These are phyloP conservation scores for Syncephalastrum sp. DNA, from an alignment of 371 early-diverging fungal species.

Conservation along the genomic window DNA sequence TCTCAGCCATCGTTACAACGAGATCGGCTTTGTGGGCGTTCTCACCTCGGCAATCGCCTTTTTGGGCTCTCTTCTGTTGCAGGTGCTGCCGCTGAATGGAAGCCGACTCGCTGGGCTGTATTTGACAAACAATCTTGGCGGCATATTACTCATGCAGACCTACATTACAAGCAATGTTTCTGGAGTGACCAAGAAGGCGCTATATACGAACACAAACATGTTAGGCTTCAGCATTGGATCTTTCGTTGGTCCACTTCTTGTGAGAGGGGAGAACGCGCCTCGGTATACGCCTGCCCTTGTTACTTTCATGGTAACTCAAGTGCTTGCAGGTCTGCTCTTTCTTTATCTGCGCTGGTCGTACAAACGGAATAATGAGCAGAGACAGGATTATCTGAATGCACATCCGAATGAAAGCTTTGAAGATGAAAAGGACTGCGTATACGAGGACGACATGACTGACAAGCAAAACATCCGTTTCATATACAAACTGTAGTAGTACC, in stretches of 20 bases:
- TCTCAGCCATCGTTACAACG: background rate
- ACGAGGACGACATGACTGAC: conserved; percentile 13
- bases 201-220: conserved; percentile 21
- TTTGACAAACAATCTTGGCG: conserved; percentile 5
- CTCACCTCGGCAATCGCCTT: background rate
- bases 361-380: conserved; percentile 8
- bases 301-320: no score
- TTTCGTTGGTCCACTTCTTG: conserved; percentile 30
- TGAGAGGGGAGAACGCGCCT: conserved; percentile 14
- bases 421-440: conserved; percentile 14
- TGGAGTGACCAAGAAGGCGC: conserved; percentile 31
- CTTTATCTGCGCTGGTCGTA: no score
- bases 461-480: conserved; percentile 12
- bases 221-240: conserved; percentile 30
- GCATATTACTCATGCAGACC: conserved; percentile 5
- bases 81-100: conserved; percentile 18
- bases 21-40: conserved; percentile 5
- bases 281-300: no score
- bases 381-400: conserved; percentile 6
- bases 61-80: conserved; percentile 20
- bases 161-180: conserved; percentile 25
- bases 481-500: conserved; percentile 6
- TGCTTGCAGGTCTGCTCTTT: no score
- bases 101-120: conserved; percentile 25
- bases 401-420: conserved; percentile 2